These are phyloP conservation scores for Venturia aucupariae DNA, from an alignment of 2,329 filamentous ascomycete genomes.

Conservation along the genomic window DNA sequence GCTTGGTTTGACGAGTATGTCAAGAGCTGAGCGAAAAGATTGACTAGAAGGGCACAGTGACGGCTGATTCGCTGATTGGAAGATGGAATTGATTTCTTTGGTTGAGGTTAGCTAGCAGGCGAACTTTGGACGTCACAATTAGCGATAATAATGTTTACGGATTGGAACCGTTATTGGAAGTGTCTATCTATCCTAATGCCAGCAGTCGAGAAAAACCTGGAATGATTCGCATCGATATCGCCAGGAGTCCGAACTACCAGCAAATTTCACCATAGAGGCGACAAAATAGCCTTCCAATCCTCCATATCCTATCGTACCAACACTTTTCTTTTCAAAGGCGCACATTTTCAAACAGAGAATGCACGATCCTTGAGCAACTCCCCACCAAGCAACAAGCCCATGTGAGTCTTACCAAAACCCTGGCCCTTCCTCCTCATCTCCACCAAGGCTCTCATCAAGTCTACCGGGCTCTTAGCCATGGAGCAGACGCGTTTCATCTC, in stretches of 20 bases:
- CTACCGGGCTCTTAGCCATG: background rate
- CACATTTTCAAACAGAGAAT: background rate
- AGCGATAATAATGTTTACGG: too few relatives aligned
- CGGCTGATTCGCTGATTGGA: too few relatives aligned
- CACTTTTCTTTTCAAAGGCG: background rate
- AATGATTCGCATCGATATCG: background rate
- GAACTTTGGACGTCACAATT: too few relatives aligned
- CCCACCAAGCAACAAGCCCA: background rate
- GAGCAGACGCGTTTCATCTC: background rate
- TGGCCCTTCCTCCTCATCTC: conserved; percentile 5
- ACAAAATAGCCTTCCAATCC: background rate
- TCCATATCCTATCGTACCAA: conserved; percentile 24
- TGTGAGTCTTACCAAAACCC: background rate
- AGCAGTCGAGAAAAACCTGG: background rate
- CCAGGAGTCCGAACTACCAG: background rate
- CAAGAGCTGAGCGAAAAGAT: background rate
- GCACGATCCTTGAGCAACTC: background rate
- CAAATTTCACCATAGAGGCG: background rate
- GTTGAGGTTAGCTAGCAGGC: too few relatives aligned
- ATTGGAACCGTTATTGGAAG: background rate
- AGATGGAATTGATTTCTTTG: too few relatives aligned
- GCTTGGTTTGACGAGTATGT: conserved; percentile 23
- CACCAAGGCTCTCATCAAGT: background rate
- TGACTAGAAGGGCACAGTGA: too few relatives aligned
- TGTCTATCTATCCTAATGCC: background rate